Conservation (phyloP, 140 eudicot genomes). For the Bidens hawaiensis region DNA sequence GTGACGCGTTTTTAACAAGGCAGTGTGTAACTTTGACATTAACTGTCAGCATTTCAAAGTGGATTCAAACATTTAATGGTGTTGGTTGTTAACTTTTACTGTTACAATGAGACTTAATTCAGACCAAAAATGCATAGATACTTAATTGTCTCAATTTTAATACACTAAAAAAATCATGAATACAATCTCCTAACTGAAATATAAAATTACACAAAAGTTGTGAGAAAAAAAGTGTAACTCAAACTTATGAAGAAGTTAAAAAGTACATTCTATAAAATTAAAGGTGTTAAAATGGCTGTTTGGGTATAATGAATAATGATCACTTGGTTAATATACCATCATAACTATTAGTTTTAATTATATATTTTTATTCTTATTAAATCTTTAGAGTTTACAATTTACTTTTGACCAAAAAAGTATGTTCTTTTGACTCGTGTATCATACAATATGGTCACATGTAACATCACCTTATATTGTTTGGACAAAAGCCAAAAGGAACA, state of each 20-base stretch:
- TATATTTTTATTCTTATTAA: no score
- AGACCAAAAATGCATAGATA: not conserved
- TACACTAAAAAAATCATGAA: not conserved
- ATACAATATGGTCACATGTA: constrained; percentile 20
- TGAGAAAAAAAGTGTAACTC: no score
- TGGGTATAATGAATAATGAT: no score
- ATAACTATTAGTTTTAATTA: not conserved
- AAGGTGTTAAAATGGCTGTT: not conserved
- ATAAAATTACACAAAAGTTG: no score
- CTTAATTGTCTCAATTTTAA: not conserved
- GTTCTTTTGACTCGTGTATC: constrained; percentile 33
- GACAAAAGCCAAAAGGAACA: constrained; percentile 32
- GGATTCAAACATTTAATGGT: not conserved
- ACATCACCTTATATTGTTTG: constrained; percentile 22
- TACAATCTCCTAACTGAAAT: no score
- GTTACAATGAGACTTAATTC: not conserved
- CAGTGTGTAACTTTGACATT: no score
- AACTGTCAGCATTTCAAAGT: no score
- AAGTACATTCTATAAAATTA: not conserved
- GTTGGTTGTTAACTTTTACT: not conserved
- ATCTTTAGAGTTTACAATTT: constrained; percentile 5
- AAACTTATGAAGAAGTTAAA: no score
- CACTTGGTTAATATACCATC: not conserved
- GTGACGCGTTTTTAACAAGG: no score
- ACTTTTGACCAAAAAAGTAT: constrained; percentile 26